phyloP scores from a whole-genome alignment of 2,329 filamentous ascomycete genomes.

The Malbranchea zuffiana region DNA sequence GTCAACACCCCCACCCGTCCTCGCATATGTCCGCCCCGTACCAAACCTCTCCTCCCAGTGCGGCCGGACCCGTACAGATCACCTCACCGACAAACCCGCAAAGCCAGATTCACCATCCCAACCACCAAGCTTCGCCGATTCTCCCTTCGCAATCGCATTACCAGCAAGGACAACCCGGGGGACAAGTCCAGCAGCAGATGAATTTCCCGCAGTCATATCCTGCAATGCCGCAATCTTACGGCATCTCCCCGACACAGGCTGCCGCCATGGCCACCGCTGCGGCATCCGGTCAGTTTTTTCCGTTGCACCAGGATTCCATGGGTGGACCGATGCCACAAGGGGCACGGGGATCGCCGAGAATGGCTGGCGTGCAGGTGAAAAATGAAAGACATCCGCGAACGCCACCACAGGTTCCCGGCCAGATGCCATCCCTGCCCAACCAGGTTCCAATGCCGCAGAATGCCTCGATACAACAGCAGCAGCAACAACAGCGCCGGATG shows the following conservation, averaged over 20 bases:
- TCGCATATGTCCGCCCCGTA: conserved; percentile 51
- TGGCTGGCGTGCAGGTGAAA: conserved; percentile 58
- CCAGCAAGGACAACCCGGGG: conserved; percentile 50
- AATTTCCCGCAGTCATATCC: conserved; percentile 72
- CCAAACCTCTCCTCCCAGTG: conserved; percentile 47
- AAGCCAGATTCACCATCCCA: conserved; percentile 52
- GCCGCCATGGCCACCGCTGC: conserved; percentile 92
- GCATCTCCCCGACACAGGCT: conserved; percentile 71
- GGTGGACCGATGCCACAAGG: conserved; percentile 47
- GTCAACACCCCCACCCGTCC: conserved; percentile 51
- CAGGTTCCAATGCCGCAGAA: conserved; percentile 25
- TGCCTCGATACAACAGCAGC: conserved; percentile 20
- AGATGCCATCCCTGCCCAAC: conserved; percentile 40
- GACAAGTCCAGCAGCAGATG: conserved; percentile 55
- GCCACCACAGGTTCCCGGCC: conserved; percentile 56
- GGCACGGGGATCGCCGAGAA: conserved; percentile 59
- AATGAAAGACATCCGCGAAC: conserved; percentile 67
- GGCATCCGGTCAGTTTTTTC: conserved; percentile 72
- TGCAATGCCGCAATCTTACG: conserved; percentile 67
- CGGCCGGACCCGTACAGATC: conserved; percentile 44
- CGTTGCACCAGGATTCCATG: conserved; percentile 61
- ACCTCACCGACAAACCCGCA: conserved; percentile 62
- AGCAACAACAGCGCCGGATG: conserved; percentile 50
- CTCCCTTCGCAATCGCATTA: conserved; percentile 65
- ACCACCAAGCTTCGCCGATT: conserved; percentile 66